phyloP scores from a whole-genome alignment of 345 rosid species.

The Hypericum perforatum region DNA sequence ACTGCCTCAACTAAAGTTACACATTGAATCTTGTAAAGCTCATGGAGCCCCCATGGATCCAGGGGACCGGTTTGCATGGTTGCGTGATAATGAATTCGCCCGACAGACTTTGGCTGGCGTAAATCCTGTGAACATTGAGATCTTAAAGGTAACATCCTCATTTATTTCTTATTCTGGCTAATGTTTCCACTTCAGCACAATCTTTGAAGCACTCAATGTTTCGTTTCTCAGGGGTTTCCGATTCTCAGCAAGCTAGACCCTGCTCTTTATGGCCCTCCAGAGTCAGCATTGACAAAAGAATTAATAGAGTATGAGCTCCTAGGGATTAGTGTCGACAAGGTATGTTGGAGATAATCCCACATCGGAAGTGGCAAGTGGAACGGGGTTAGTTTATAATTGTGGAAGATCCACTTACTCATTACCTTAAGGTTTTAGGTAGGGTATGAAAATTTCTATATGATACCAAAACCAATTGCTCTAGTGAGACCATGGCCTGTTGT shows the following conservation, averaged over 20 bases:
- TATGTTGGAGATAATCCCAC: constrained; percentile 16
- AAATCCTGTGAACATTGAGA: constrained; percentile 74
- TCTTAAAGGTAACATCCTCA: constrained; percentile 39
- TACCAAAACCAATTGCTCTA: too few relatives aligned
- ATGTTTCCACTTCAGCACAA: not conserved
- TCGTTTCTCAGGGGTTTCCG: constrained; percentile 63
- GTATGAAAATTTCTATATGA: too few relatives aligned
- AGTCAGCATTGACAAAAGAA: constrained; percentile 69
- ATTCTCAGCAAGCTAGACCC: constrained; percentile 81
- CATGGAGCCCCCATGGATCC: constrained; percentile 10
- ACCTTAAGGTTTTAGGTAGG: too few relatives aligned
- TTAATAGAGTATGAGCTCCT: constrained; percentile 58
- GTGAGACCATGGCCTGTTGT: too few relatives aligned
- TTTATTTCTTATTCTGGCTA: not conserved
- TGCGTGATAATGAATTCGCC: constrained; percentile 87
- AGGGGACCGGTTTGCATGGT: constrained; percentile 94
- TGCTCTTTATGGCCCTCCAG: constrained; percentile 64
- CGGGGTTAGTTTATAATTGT: too few relatives aligned
- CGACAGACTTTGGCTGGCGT: constrained; percentile 90
- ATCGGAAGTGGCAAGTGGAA: not conserved
- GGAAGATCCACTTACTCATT: too few relatives aligned
- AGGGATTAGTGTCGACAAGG: constrained; percentile 69
- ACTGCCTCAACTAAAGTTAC: not conserved
- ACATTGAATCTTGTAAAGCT: constrained; percentile 5
- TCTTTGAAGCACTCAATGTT: constrained; percentile 1